phyloP scores from a whole-genome alignment of 768 basidiomycete species.

The Lactarius sanguifluus region DNA sequence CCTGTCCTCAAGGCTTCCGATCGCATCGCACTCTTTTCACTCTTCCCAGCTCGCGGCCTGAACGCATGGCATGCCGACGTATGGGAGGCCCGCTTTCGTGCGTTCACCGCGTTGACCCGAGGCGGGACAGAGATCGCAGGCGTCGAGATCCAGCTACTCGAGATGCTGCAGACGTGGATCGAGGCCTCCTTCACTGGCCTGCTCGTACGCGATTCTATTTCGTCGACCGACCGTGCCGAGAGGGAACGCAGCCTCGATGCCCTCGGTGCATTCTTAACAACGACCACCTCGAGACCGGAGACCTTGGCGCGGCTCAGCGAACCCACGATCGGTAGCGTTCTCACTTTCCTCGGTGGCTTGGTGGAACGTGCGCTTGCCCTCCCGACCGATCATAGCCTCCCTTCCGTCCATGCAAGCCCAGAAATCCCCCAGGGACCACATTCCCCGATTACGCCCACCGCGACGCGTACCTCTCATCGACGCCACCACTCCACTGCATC shows the following conservation, averaged over 20 bases:
- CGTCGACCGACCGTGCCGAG: constrained; percentile 47
- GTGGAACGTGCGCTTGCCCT: constrained; percentile 52
- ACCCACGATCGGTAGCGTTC: constrained; percentile 52
- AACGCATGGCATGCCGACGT: constrained; percentile 62
- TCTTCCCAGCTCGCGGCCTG: constrained; percentile 49
- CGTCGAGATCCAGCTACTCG: constrained; percentile 57
- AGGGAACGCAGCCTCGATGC: constrained; percentile 63
- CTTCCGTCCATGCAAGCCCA: constrained; percentile 34
- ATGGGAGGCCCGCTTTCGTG: constrained; percentile 70
- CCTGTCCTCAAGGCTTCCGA: constrained; percentile 52
- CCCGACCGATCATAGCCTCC: constrained; percentile 27
- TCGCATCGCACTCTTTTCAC: constrained; percentile 59
- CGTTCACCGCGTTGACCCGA: constrained; percentile 61
- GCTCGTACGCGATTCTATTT: constrained; percentile 36
- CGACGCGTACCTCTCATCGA: constrained; percentile 45
- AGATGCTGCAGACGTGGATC: constrained; percentile 64
- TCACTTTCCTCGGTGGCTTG: constrained; percentile 59
- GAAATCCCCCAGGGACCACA: constrained; percentile 28
- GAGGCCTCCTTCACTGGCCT: constrained; percentile 58
- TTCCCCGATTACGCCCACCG: constrained; percentile 26
- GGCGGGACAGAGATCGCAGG: constrained; percentile 61
- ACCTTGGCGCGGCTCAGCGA: constrained; percentile 62
- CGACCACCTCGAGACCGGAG: constrained; percentile 49
- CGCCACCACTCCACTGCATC: constrained; percentile 65
- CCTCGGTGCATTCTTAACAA: constrained; percentile 57